phyloP scores from a whole-genome alignment of 768 basidiomycete species.

The Boletus insuetus region DNA sequence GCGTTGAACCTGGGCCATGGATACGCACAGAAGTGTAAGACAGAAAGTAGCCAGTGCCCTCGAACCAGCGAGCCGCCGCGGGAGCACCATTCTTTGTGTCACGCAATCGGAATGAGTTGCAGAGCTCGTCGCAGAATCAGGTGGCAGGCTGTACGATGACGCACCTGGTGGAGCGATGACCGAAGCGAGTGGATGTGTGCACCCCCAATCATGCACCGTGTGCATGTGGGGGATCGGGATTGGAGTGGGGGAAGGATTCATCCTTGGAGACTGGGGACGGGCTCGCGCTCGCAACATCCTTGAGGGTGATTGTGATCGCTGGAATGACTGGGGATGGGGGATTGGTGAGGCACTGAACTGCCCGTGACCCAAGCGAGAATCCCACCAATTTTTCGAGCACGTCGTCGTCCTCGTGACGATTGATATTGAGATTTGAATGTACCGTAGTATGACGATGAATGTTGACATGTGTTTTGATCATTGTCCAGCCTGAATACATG shows the following conservation, averaged over 20 bases:
- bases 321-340: constrained; percentile 20
- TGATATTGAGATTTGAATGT: background rate
- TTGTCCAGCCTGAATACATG: background rate
- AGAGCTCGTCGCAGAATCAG: constrained; percentile 20
- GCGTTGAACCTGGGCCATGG: constrained; percentile 29
- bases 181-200: constrained; percentile 33
- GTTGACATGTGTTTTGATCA: constrained; percentile 27
- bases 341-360: constrained; percentile 28
- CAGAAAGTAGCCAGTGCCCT: constrained; percentile 14
- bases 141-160: constrained; percentile 23
- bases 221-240: constrained; percentile 20
- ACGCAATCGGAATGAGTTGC: background rate
- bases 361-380: constrained; percentile 26
- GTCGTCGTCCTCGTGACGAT: constrained; percentile 29
- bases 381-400: constrained; percentile 29
- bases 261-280: constrained; percentile 41
- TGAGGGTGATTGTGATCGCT: constrained; percentile 14
- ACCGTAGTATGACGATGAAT: background rate
- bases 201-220: constrained; percentile 23
- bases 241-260: constrained; percentile 39
- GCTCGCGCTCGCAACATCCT: constrained; percentile 16
- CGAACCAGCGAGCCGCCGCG: constrained; percentile 32
- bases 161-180: constrained; percentile 37
- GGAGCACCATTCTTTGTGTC: constrained; percentile 1
- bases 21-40: constrained; percentile 35